phyloP scores from a whole-genome alignment of 768 basidiomycete species.

The Lentinula sp. region DNA sequence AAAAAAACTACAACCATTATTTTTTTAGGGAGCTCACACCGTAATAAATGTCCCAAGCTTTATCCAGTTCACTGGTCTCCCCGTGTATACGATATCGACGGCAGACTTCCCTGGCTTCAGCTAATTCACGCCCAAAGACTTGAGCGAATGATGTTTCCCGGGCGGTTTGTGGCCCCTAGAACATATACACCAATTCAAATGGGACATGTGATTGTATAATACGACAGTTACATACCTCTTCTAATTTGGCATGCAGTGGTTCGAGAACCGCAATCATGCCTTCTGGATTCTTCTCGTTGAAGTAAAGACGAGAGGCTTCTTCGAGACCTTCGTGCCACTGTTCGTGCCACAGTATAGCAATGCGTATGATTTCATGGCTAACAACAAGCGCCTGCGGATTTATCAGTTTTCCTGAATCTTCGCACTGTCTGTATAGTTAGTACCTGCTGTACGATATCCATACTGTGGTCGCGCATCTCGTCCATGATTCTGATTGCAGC shows the following conservation, averaged over 20 bases:
- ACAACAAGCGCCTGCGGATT: conserved; percentile 67
- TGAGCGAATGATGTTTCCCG: conserved; percentile 95
- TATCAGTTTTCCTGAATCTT: neutral
- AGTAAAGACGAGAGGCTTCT: conserved; percentile 94
- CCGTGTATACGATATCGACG: conserved; percentile 80
- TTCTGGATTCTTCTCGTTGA: conserved; percentile 93
- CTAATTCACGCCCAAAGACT: conserved; percentile 87
- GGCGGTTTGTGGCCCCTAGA: conserved; percentile 86
- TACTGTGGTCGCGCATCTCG: conserved; percentile 89
- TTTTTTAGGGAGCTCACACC: conserved; percentile 46
- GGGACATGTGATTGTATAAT: neutral
- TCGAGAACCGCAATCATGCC: conserved; percentile 94
- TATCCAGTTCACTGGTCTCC: conserved; percentile 86
- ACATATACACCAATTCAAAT: conserved; percentile 3
- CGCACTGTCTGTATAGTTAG: conserved; percentile 3
- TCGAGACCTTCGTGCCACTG: conserved; percentile 98
- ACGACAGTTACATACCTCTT: conserved; percentile 47
- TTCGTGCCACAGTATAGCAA: conserved; percentile 98
- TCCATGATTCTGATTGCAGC: conserved; percentile 88
- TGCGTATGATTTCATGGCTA: conserved; percentile 91
- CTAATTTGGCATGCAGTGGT: conserved; percentile 89
- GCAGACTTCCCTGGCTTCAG: conserved; percentile 89
- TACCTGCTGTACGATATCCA: conserved; percentile 81
- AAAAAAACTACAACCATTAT: neutral
- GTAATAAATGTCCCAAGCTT: conserved; percentile 99